Base-by-base conservation (phyloP, 495 filamentous ascomycete species). In the Sordaria brevicollis region DNA sequence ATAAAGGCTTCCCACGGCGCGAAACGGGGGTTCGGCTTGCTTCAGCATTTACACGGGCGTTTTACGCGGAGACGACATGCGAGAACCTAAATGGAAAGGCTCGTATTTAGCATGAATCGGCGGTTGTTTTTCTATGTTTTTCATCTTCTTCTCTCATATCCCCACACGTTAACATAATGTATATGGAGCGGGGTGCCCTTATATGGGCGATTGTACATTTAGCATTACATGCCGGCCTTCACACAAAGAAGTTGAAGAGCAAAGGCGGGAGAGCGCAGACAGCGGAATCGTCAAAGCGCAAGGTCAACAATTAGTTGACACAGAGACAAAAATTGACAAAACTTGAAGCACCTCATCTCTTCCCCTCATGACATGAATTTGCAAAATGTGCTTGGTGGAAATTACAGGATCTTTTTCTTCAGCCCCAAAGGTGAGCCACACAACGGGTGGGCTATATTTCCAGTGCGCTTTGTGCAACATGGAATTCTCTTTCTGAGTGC, bases 1-100 rank as follows among this genome's bases (percentile, higher is more conserved):
- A 69, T 34, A 15, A 41, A 39, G 5, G 41, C 17, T 67, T n/a
- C 13, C 37, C 35, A 67, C 65, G 69, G 43, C 65, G 69, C 37
- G 33, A 39, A 67, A 67, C 35, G 65, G 35, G 35, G 34, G 21
- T 36, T 67, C 35, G 68, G 71, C 35, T 67, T 72, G 33, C 49
- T 65, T 66, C 41, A 70, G 71, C 71, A 73, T 73, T 73, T 73
- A 71, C 71, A 71, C n/a, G 71, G 71, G 71, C 65, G 57, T 70
- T 68, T 70, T 36, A 35, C 31, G 21, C 67, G 11, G 17, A 57
- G 49, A 57, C 31, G 49, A 31, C 25, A 57, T 31, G 49, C 49
- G 25, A 31, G 13, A 57, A 57, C 21, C 49, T 65, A 19, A 57
- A 57, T 29, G 49, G 25, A 17, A 31, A 7, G 49, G 49, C 49